phyloP scores from a whole-genome alignment of 306 rosid species.

The Purshia tridentata region DNA sequence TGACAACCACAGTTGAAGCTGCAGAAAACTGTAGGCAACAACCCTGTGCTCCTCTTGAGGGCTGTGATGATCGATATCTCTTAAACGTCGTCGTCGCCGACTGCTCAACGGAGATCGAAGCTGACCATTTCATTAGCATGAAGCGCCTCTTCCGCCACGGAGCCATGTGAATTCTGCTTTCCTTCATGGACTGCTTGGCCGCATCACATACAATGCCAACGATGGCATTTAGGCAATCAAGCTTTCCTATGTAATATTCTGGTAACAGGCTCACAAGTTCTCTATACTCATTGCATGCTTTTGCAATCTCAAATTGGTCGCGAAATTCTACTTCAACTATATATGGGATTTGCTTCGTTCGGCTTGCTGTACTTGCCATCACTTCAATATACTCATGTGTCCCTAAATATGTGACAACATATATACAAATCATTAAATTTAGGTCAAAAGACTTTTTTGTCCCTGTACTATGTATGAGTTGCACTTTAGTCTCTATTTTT shows the following conservation, averaged over 20 bases:
- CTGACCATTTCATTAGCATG: constrained; percentile 75
- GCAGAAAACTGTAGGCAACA: not conserved
- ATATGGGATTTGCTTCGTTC: constrained; percentile 13
- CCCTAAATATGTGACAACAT: constrained; percentile 14
- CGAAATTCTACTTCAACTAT: constrained; percentile 33
- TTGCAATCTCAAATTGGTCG: constrained; percentile 39
- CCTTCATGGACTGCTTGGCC: constrained; percentile 67
- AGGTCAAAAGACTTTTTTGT: too few relatives aligned
- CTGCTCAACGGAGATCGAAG: constrained; percentile 11
- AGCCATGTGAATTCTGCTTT: constrained; percentile 61
- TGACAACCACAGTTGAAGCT: not conserved
- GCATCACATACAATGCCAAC: constrained; percentile 48
- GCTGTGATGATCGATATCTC: not conserved
- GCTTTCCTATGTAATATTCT: constrained; percentile 35
- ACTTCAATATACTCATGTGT: constrained; percentile 31
- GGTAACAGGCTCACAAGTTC: constrained; percentile 22
- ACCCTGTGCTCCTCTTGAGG: not conserved
- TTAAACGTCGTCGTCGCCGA: not conserved
- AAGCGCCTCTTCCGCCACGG: constrained; percentile 53
- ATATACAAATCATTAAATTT: too few relatives aligned
- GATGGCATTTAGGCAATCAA: constrained; percentile 39
- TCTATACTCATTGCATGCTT: constrained; percentile 25
- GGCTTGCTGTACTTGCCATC: constrained; percentile 6
- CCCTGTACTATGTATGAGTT: too few relatives aligned
- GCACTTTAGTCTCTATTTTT: too few relatives aligned